Conservation (phyloP, 306 rosid genomes). For the Amphicarpaea edgeworthii region DNA sequence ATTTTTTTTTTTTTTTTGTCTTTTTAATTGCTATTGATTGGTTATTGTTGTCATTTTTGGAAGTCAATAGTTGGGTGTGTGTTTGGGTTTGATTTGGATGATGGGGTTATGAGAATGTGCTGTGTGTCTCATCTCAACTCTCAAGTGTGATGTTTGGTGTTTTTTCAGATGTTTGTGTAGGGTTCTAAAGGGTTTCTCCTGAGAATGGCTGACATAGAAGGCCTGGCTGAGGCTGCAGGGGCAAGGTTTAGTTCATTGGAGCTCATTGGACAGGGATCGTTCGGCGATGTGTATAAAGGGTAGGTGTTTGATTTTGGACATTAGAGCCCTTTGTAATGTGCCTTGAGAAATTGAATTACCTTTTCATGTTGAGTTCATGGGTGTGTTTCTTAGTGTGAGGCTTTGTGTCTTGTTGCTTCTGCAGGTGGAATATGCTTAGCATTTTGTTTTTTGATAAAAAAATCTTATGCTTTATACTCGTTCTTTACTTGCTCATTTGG, state of each 20-base stretch:
- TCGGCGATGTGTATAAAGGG: slow-evolving; percentile 94
- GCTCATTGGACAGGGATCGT: slow-evolving; percentile 93
- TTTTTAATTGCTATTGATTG: neutral
- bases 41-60: slow-evolving; percentile 27
- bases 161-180: slow-evolving; percentile 44
- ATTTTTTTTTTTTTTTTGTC: neutral
- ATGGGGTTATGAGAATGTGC: slow-evolving; percentile 39
- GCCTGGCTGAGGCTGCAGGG: slow-evolving; percentile 78
- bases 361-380: slow-evolving; percentile 14
- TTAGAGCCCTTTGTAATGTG: neutral
- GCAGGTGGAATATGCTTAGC: slow-evolving; percentile 5
- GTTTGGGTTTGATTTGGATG: slow-evolving; percentile 51
- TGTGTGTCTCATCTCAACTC: too few relatives aligned
- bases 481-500: slow-evolving; percentile 4
- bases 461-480: neutral
- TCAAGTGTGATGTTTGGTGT: slow-evolving; percentile 45
- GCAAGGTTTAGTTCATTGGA: slow-evolving; percentile 84
- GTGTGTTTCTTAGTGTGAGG: slow-evolving; percentile 8
- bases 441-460: neutral
- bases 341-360: slow-evolving; percentile 11
- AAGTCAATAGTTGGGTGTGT: slow-evolving; percentile 21
- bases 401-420: slow-evolving; percentile 27
- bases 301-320: slow-evolving; percentile 51
- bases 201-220: slow-evolving; percentile 79
- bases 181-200: slow-evolving; percentile 47